Evolutionary conservation across 495 filamentous ascomycete genomes (phyloP).

Genomic region (Geopyxis carbonaria): DNA sequence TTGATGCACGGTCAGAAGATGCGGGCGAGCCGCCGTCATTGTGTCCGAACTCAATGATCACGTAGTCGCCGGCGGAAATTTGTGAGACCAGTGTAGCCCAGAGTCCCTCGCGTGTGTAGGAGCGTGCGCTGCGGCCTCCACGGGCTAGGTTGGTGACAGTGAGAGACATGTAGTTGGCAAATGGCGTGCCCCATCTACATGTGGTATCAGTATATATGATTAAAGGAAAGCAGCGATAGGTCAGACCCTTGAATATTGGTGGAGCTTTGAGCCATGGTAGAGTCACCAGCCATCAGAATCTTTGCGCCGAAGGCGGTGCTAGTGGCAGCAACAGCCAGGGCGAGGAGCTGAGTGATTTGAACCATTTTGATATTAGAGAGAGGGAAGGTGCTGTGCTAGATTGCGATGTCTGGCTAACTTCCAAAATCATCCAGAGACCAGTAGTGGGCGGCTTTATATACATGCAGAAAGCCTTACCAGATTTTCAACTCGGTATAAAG

Average conservation of each 20-base stretch:
- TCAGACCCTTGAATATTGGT: slow-evolving; percentile 13
- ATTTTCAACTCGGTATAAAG: too few relatives aligned
- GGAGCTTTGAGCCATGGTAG: slow-evolving; percentile 18
- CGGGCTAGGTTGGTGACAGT: slow-evolving; percentile 30
- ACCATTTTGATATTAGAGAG: too few relatives aligned
- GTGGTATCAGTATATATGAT: not conserved
- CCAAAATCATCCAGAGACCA: too few relatives aligned
- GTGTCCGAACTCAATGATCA: slow-evolving; percentile 36
- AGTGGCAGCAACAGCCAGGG: too few relatives aligned
- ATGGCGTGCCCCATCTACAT: slow-evolving; percentile 18
- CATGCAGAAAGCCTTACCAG: too few relatives aligned
- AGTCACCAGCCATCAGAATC: slow-evolving; percentile 23
- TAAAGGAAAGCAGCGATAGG: not conserved
- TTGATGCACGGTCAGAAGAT: slow-evolving; percentile 25
- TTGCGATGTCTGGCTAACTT: too few relatives aligned
- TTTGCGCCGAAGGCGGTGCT: slow-evolving; percentile 6
- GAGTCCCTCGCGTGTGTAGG: slow-evolving; percentile 32
- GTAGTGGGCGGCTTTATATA: too few relatives aligned
- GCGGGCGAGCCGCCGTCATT: slow-evolving; percentile 35
- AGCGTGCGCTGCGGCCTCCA: slow-evolving; percentile 31
- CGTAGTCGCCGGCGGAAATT: slow-evolving; percentile 30
- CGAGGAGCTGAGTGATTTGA: too few relatives aligned
- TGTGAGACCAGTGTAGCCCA: slow-evolving; percentile 27
- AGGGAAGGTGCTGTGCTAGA: too few relatives aligned
- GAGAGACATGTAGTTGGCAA: slow-evolving; percentile 21